Evolutionary conservation across 768 basidiomycete genomes (phyloP), one percentile per base, ranked within the genome.

Genomic region (Amanita phalloides): DNA sequence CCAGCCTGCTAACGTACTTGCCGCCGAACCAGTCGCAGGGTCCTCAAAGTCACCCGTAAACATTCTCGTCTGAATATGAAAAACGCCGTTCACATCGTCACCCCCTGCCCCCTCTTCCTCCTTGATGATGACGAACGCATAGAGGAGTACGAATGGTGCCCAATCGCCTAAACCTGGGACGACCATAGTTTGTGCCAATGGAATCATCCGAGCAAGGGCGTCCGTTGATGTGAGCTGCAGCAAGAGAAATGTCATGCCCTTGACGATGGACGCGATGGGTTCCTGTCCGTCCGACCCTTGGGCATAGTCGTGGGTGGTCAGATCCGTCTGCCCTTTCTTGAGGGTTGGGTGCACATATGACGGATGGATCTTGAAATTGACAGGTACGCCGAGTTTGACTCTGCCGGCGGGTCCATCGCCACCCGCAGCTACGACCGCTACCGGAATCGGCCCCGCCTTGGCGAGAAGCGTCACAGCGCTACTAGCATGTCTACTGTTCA

Each of bases 21-120:
- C 72, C 7, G 73, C 74, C 0, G 71, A 71, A 1, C 74, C 73
- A 23, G 73, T 75, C 4, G 72, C 74, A 2, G 73, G 71, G 54
- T 76, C 73, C 53, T 76, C 73, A 10, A 69, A 36, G 6, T 60
- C 43, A 3, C 64, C 71, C 43, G 62, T 64, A 45, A 75, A 70
- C 71, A 75, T 71, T 35, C 74, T 64, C 7, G 71, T 68, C 41
- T 68, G 64, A 3, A 74, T 25, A 21, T 33, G 32, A 13, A 47
- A 35, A 10, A 28, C 9, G 1, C 44, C 45, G 10, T 53, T 28
- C 35, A 43, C 13, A 7, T 45, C 51, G 28, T 30, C 50, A 7
- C 33, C 17, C 38, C 23, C 56, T 0, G 62, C 54, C 1, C 68
- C 68, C 54, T 68, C n/a, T n/a, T n/a, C 68, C 55, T 71, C 67